A percentile compares a stretch with the other conserved stretches of the same genome.
These are phyloP conservation scores for Fusarium liriodendri DNA, from an alignment of 2,329 filamentous ascomycete genomes.

Conservation along the genomic window DNA sequence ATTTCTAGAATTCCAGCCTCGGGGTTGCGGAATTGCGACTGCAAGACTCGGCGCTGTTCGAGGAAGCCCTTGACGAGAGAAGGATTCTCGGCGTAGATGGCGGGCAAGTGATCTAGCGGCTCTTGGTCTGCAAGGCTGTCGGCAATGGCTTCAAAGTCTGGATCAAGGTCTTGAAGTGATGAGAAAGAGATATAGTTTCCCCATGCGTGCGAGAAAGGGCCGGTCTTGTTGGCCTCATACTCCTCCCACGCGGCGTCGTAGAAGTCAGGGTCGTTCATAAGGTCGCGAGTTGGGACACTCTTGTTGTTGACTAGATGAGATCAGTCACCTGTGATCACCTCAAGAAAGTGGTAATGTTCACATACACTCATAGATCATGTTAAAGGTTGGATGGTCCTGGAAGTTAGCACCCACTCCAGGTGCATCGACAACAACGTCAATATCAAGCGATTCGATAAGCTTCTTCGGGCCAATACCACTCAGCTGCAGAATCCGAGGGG, in stretches of 20 bases:
- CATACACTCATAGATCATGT: background rate
- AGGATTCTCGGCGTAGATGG: slow-evolving; percentile 30
- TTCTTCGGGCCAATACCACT: slow-evolving; percentile 64
- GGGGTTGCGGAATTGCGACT: slow-evolving; percentile 26
- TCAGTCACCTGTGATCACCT: background rate
- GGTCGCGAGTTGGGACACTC: slow-evolving; percentile 16
- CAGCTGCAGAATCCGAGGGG: slow-evolving; percentile 67
- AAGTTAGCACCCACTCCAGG: slow-evolving; percentile 64
- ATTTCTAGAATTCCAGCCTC: slow-evolving; percentile 34
- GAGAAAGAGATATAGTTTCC: slow-evolving; percentile 36
- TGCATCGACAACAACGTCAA: slow-evolving; percentile 62
- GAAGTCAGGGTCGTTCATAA: slow-evolving; percentile 37
- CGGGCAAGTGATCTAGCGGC: slow-evolving; percentile 27
- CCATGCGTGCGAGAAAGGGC: slow-evolving; percentile 39
- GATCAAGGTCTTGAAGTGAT: slow-evolving; percentile 27
- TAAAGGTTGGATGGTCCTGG: slow-evolving; percentile 50
- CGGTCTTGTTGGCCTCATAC: slow-evolving; percentile 36
- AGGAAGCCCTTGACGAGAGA: slow-evolving; percentile 22
- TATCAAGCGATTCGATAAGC: slow-evolving; percentile 59
- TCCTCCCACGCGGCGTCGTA: slow-evolving; percentile 38
- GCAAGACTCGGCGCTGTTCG: slow-evolving; percentile 16
- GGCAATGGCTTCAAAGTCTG: slow-evolving; percentile 13
- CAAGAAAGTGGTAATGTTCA: too few species aligned
- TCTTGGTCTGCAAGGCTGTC: slow-evolving; percentile 22
- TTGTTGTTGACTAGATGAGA: slow-evolving; percentile 11